Evolutionary conservation across 306 rosid species (phyloP), one percentile per base, ranked within the genome.

Genomic region (Vigna unguiculata): DNA sequence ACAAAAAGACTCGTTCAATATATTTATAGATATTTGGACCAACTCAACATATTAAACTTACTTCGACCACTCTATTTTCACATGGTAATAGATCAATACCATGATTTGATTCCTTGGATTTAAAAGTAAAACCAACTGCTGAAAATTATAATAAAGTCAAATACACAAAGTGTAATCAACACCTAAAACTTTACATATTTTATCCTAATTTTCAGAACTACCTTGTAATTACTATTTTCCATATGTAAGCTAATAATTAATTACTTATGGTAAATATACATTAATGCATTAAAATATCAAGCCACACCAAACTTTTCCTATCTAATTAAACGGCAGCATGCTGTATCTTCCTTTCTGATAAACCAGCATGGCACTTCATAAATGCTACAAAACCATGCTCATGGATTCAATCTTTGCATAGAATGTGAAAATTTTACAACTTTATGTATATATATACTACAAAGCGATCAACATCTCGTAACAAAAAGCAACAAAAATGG

Each of bases 241-340:
- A 9, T 40, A 2, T 40, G 8, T 34, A 34, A 34, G 40, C 40
- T 34, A 9, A 40, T 40, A 32, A 32, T 32, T 32, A 32, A 32
- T 28, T 38, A 8, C 43, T 38, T 9, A 40, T 0, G 11, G 45
- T 30, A 60, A 30, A 6, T 7, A 0, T 32, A 28, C 38, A 25
- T 5, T 9, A 17, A 60, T 61, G 65, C 41, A 28, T 15, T 28
- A 30, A 59, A 59, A 2, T 7, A 40, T 9, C 1, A 40, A 40
- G 10, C 20, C 41, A 59, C n/a, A 14, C 64, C 7, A 15, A 79
- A 22, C 57, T 24, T 34, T 19, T 32, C 11, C 55, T 71, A 5
- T 34, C 46, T 15, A 22, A 66, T 55, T 36, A 28, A 71, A 80
- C 25, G 0, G 40, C 7, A 46, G 74, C 80, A 81, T 72, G 84